phyloP scores from a whole-genome alignment of 2,329 filamentous ascomycete genomes.

The Aspergillus sp. region DNA sequence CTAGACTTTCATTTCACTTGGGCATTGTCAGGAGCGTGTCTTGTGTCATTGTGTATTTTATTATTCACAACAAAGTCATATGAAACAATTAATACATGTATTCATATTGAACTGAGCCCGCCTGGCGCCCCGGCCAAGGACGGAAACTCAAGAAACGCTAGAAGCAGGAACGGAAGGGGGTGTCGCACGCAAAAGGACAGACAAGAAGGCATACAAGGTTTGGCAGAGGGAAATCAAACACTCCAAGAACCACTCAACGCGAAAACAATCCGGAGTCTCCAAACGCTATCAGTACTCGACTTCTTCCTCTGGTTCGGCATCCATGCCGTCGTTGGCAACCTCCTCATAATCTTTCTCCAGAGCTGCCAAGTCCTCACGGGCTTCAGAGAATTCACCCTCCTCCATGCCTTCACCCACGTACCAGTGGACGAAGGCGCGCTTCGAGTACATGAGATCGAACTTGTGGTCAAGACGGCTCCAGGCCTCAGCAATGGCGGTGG shows the following conservation, averaged over 20 bases:
- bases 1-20: neutral
- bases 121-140: neutral
- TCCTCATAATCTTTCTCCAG: slow-evolving; percentile 86
- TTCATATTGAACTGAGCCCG: slow-evolving; percentile 4
- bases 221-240: slow-evolving; percentile 12
- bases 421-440: slow-evolving; percentile 70
- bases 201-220: slow-evolving; percentile 9
- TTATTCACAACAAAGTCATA: neutral
- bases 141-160: slow-evolving; percentile 15
- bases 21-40: slow-evolving; percentile 2
- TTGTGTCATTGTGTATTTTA: neutral
- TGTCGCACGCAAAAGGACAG: slow-evolving; percentile 20
- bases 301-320: slow-evolving; percentile 56
- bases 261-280: neutral
- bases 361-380: slow-evolving; percentile 79
- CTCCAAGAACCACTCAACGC: slow-evolving; percentile 16
- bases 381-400: slow-evolving; percentile 85
- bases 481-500: slow-evolving; percentile 64
- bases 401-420: slow-evolving; percentile 89
- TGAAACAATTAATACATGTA: slow-evolving; percentile 5
- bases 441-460: slow-evolving; percentile 69
- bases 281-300: slow-evolving; percentile 30
- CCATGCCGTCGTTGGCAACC: slow-evolving; percentile 66
- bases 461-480: slow-evolving; percentile 65
- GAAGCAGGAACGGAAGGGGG: slow-evolving; percentile 21